A percentile compares a stretch with the other conserved stretches of the same genome.
Evolutionary conservation across 2,329 filamentous ascomycete genomes (phyloP).

Genomic region (Penicillium hordei): DNA sequence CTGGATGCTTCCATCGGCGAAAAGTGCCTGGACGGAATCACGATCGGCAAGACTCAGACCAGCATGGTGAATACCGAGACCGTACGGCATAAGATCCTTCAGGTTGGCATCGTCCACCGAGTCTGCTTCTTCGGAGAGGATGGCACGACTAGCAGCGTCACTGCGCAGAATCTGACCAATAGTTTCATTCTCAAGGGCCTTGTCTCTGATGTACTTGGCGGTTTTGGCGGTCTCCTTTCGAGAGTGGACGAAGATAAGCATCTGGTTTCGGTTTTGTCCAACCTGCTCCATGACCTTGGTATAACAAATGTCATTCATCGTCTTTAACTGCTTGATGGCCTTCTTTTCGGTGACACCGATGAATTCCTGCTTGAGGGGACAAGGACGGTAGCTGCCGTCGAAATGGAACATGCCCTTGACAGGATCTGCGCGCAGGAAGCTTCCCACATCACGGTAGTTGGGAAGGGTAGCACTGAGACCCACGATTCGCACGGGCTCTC

Average conservation of each 20-base stretch:
- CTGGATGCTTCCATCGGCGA: slow-evolving; percentile 85
- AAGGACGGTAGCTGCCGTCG: slow-evolving; percentile 89
- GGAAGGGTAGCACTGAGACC: slow-evolving; percentile 93
- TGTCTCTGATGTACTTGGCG: slow-evolving; percentile 91
- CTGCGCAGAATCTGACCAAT: slow-evolving; percentile 93
- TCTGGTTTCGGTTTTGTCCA: slow-evolving; percentile 88
- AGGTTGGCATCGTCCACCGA: slow-evolving; percentile 81
- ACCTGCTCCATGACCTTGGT: slow-evolving; percentile 97
- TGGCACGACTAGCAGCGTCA: slow-evolving; percentile 87
- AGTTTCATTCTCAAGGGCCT: slow-evolving; percentile 93
- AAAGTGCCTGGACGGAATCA: slow-evolving; percentile 91
- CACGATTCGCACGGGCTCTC: slow-evolving; percentile 86
- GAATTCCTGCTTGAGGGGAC: slow-evolving; percentile 93
- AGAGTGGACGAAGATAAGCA: slow-evolving; percentile 98
- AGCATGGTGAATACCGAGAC: slow-evolving; percentile 97
- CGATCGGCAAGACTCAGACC: slow-evolving; percentile 96
- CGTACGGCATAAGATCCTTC: slow-evolving; percentile 92
- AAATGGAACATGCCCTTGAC: slow-evolving; percentile 92
- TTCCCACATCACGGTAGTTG: slow-evolving; percentile 94
- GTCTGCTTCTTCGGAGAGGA: slow-evolving; percentile 80
- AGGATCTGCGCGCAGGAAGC: slow-evolving; percentile 86
- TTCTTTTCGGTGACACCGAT: slow-evolving; percentile 97
- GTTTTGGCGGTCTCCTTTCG: slow-evolving; percentile 98
- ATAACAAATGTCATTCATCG: slow-evolving; percentile 99
- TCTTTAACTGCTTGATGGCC: slow-evolving; percentile 97